Evolutionary conservation across 306 rosid species (phyloP).

Genomic region (Adenanthera pavonina): DNA sequence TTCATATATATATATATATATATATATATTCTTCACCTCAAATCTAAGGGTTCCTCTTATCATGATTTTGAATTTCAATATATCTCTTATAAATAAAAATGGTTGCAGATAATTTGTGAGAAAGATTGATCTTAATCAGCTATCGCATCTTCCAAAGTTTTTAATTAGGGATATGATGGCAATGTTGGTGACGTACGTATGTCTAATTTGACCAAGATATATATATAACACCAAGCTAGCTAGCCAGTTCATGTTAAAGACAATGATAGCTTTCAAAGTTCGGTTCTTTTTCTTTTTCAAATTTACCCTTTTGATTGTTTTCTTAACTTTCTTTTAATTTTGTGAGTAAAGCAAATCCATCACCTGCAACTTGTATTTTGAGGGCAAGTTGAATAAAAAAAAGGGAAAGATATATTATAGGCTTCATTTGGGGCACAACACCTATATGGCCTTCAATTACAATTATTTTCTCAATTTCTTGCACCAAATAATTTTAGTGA

Average conservation of each 20-base stretch:
- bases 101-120: neutral
- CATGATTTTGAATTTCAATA: neutral
- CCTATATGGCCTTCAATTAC: neutral
- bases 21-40: neutral
- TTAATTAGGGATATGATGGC: neutral
- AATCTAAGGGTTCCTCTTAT: neutral
- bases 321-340: neutral
- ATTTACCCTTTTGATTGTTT: constrained; percentile 15
- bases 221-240: neutral
- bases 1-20: neutral
- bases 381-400: neutral
- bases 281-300: neutral
- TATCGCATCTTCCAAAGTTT: neutral
- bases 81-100: neutral
- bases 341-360: neutral
- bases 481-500: neutral
- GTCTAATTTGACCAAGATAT: neutral
- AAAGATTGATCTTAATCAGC: neutral
- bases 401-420: neutral
- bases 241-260: neutral
- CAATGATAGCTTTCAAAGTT: constrained; percentile 12
- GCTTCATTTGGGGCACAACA: neutral
- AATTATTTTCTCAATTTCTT: neutral
- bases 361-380: constrained; percentile 2
- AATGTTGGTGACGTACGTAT: neutral